phyloP scores from a whole-genome alignment of 208 protist species.

The Acanthamoeba lenticulata region DNA sequence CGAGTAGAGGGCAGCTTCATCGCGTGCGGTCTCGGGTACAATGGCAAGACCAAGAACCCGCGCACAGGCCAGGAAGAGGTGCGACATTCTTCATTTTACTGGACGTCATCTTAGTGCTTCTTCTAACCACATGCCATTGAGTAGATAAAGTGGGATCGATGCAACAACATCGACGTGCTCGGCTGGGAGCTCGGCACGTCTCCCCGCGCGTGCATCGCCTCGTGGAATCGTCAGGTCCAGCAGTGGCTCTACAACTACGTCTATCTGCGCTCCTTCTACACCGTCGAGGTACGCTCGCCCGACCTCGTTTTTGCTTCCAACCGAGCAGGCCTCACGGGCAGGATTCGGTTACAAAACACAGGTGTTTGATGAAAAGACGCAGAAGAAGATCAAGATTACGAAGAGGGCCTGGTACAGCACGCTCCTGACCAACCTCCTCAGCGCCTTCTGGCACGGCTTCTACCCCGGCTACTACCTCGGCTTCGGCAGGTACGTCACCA shows the following conservation, averaged over 20 bases:
- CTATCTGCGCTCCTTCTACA: not conserved
- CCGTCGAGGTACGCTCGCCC: not conserved
- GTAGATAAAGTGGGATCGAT: constrained; percentile 62
- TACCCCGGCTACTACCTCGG: constrained; percentile 78
- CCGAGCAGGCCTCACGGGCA: too few relatives aligned
- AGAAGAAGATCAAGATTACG: constrained; percentile 37
- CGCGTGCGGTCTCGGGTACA: constrained; percentile 73
- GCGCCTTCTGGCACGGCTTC: constrained; percentile 80
- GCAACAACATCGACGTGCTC: constrained; percentile 68
- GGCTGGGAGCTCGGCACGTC: constrained; percentile 67
- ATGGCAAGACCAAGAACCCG: constrained; percentile 66
- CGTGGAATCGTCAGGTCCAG: constrained; percentile 72
- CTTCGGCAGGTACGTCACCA: not conserved
- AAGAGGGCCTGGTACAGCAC: constrained; percentile 71
- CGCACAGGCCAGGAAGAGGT: constrained; percentile 53
- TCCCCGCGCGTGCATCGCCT: constrained; percentile 49
- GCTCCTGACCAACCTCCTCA: constrained; percentile 54
- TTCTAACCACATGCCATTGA: not conserved
- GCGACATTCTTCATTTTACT: not conserved
- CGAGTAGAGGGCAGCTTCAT: constrained; percentile 60
- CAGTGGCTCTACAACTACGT: constrained; percentile 76
- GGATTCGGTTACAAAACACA: not conserved
- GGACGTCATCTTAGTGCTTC: not conserved
- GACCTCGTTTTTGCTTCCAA: too few relatives aligned
- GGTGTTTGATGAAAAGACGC: constrained; percentile 31